A percentile compares a stretch with the other conserved stretches of the same genome.
phyloP scores from a whole-genome alignment of 2,329 filamentous ascomycete genomes.

The Eurotiales sp. region DNA sequence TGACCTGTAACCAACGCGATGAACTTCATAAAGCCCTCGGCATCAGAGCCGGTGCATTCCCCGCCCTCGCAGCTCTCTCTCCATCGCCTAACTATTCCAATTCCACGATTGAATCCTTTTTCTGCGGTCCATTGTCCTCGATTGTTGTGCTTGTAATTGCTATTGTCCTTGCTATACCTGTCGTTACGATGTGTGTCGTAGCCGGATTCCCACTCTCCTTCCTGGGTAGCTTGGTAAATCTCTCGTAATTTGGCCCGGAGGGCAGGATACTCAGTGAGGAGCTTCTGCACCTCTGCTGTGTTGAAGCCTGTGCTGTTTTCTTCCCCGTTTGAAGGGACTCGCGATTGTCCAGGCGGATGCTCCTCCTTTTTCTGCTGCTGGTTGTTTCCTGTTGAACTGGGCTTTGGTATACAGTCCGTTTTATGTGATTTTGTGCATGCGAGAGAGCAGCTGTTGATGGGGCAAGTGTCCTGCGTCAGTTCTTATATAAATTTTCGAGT shows the following conservation, averaged over 20 bases:
- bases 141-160: too few species aligned
- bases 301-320: constrained; percentile 17
- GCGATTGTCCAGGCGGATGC: neutral
- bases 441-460: constrained; percentile 40
- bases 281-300: constrained; percentile 32
- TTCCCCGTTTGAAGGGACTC: constrained; percentile 3
- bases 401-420: constrained; percentile 34
- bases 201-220: constrained; percentile 38
- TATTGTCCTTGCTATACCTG: too few species aligned
- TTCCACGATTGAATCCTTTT: constrained; percentile 41
- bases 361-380: neutral
- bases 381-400: constrained; percentile 19
- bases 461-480: too few species aligned
- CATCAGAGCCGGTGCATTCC: constrained; percentile 26
- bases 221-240: constrained; percentile 40
- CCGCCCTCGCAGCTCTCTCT: constrained; percentile 36
- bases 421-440: constrained; percentile 45
- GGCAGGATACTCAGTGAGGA: constrained; percentile 36
- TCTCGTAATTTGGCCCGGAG: constrained; percentile 38
- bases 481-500: too few species aligned
- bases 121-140: constrained; percentile 39
- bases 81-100: constrained; percentile 36
- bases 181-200: constrained; percentile 21
- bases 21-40: constrained; percentile 37
- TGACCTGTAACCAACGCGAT: constrained; percentile 29